Evolutionary conservation across 2,329 filamentous ascomycete genomes (phyloP).

Genomic region (Nothomitra cinnamomea): DNA sequence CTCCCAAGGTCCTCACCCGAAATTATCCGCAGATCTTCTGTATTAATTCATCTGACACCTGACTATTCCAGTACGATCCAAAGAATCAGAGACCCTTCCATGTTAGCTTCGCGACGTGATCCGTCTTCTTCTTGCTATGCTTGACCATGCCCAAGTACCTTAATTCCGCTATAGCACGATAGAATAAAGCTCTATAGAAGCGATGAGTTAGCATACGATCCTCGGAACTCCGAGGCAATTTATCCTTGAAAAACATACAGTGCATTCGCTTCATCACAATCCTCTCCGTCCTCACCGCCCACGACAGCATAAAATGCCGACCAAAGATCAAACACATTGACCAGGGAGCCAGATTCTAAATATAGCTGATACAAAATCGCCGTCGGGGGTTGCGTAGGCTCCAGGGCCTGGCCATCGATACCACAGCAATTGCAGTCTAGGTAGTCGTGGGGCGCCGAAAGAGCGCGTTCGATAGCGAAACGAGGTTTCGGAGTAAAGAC

Average conservation of each 20-base stretch:
- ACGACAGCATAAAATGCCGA: constrained; percentile 54
- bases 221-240: not conserved
- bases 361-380: constrained; percentile 66
- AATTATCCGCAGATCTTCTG: too few relatives aligned
- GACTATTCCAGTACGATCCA: too few relatives aligned
- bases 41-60: too few relatives aligned
- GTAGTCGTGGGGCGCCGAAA: constrained; percentile 60
- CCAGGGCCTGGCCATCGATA: constrained; percentile 30
- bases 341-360: constrained; percentile 55
- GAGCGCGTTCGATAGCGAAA: constrained; percentile 50
- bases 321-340: constrained; percentile 70
- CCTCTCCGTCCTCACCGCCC: constrained; percentile 28
- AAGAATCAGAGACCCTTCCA: constrained; percentile 52
- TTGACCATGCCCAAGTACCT: constrained; percentile 77
- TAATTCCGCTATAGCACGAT: constrained; percentile 69
- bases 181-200: constrained; percentile 51
- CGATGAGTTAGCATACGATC: not conserved
- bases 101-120: constrained; percentile 72
- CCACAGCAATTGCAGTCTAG: constrained; percentile 55
- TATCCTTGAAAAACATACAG: constrained; percentile 19
- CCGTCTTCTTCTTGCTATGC: constrained; percentile 74
- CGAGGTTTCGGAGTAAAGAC: constrained; percentile 62
- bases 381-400: constrained; percentile 48
- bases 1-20: too few relatives aligned
- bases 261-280: constrained; percentile 35